These are phyloP conservation scores for Fusarium falciforme DNA, from an alignment of 2,329 filamentous ascomycete species.

Conservation along the genomic window DNA sequence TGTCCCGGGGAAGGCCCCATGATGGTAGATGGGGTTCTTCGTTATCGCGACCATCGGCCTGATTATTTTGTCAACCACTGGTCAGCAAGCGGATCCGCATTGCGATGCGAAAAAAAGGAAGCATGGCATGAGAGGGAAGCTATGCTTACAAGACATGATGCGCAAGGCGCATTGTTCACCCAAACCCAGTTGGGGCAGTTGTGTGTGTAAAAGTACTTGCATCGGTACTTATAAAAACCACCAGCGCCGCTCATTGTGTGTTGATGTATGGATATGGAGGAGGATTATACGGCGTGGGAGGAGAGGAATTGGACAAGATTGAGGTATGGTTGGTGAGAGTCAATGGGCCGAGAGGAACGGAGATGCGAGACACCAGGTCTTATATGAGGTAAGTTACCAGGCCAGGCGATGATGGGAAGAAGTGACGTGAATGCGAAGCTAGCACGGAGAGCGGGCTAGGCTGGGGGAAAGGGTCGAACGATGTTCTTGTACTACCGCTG, in stretches of 20 bases:
- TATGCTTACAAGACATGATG: constrained; percentile 58
- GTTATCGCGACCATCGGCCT: constrained; percentile 64
- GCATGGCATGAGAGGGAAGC: too few species aligned
- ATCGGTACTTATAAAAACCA: constrained; percentile 65
- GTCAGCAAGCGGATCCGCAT: constrained; percentile 23
- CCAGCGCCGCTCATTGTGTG: constrained; percentile 51
- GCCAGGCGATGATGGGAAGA: constrained; percentile 25
- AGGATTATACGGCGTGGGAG: constrained; percentile 4
- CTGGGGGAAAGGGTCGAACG: constrained; percentile 44
- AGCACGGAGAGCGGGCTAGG: constrained; percentile 36
- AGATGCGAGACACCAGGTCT: constrained; percentile 35
- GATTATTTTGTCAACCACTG: neutral
- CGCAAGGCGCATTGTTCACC: constrained; percentile 62
- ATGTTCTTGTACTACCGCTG: constrained; percentile 43
- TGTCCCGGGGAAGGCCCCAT: constrained; percentile 52
- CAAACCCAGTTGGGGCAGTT: constrained; percentile 67
- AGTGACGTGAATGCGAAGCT: constrained; percentile 41
- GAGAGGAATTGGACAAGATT: constrained; percentile 14
- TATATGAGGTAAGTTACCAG: constrained; percentile 36
- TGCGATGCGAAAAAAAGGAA: neutral
- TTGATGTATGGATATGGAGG: constrained; percentile 5
- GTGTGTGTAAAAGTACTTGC: constrained; percentile 65
- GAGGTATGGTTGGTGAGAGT: constrained; percentile 3
- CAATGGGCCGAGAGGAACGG: constrained; percentile 21
- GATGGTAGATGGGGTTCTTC: constrained; percentile 47